Evolutionary conservation across 345 rosid species (phyloP), one percentile per base, ranked within the genome.

Genomic region (Melaleuca alternifolia): DNA sequence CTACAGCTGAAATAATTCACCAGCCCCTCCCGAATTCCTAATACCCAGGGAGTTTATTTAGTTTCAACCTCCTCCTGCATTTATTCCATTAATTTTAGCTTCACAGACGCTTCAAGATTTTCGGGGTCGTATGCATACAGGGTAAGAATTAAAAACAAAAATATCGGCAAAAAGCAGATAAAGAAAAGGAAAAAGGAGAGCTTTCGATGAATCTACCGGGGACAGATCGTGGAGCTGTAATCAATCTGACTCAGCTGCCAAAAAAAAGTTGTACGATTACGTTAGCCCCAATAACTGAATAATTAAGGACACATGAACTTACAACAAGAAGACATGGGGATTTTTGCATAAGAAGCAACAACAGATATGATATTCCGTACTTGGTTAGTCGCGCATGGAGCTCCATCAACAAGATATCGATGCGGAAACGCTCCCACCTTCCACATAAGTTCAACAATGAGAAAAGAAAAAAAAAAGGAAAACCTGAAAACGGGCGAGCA

Each of bases 361-460:
- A 6, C 12, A 56, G 61, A 56, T 23, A 71, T 37, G 44, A 9
- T 20, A 65, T 65, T 52, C 50, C 85, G 3, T 91, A 95, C 96
- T 89, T 93, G 94, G 51, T 96, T 94, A 83, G 1, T 71, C 14
- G 81, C 89, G 83, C 98, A 95, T 21, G 92, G 94, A 85, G n/a
- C 61, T 82, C 93, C 95, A 53, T 87, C 86, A 14, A 86, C 48
- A 61, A 89, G 94, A 89, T 97, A 96, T 21, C 84, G 52, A 91
- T 96, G 99, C 11, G 92, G 91, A 90, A 95, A 96, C 2, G 85
- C 89, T 26, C 96, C 97, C 28, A 94, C 88, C 99, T 96, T 82
- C 6, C 46, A 53, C 54, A 28, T 0, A 33, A 71, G 6, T 33
- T 21, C 44, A 71, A 11, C 10, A 83, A 30, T 41, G n/a, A 83